Evolutionary conservation across 139 green algal species (phyloP), one percentile per base, ranked within the genome.

Genomic region (Chlamydomonas sp.): DNA sequence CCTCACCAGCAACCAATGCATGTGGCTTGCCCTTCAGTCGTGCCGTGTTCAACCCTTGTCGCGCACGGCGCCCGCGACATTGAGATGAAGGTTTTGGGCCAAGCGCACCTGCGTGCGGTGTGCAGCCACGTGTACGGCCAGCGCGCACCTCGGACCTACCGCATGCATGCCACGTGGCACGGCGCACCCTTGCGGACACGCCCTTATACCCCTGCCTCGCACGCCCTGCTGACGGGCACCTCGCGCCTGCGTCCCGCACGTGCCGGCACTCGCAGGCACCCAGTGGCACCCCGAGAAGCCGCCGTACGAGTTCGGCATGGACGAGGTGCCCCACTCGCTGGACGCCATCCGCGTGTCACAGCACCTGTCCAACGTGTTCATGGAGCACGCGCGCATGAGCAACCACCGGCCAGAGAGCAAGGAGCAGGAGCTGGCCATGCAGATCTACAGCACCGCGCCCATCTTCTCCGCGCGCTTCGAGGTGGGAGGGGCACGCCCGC

Each of bases 221-320:
- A 49, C 31, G 31, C 31, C 31, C 31, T 49, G 31, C 31, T 49
- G 67, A 16, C 67, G 14, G 16, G 2, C 16, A 61, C 49, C 74
- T 10, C 8, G 20, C 6, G 6, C n/a, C 31, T 17, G 9, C 49
- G n/a, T 12, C 49, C 74, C 74, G 18, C 58, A 57, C 5, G 10
- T 69, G 8, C 77, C 49, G 10, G 5, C 16, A 60, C 15, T 14
- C 15, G 57, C 85, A 91, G 89, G 92, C 85, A 94, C 92, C 5
- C 95, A 98, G 89, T 98, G 95, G 95, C 95, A 98, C 92, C 95
- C 95, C 3, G 96, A 98, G 93, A 98, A 97, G 92, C 95, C 96
- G 20, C 95, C 95, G 16, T 97, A 89, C 78, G 96, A 98, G 90
- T 98, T 98, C 92, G 93, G 92, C 85, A 95, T 96, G 90, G 63